Evolutionary conservation across 768 basidiomycete genomes (phyloP), one percentile per base, ranked within the genome.

Genomic region (Lactifluus echinatus): DNA sequence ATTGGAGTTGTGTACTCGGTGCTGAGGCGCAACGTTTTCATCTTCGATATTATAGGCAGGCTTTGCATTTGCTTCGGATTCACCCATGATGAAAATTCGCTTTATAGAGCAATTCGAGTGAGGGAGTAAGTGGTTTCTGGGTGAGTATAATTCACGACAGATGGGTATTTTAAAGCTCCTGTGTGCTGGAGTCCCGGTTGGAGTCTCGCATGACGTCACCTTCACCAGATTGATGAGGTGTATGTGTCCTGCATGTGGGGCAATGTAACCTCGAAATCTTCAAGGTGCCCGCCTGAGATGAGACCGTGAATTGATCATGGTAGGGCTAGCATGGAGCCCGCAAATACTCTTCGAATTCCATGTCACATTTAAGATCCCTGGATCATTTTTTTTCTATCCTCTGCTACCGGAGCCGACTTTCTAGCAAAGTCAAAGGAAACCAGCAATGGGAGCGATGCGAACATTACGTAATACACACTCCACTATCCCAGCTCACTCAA

Each of bases 1-100:
- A 26, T 72, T 70, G n/a, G 72, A 64, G 33, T 70, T 64, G 68
- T 84, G 82, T 43, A 76, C 61, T 52, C 73, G 79, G 66, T 80
- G 74, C 48, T 63, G 55, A 2, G 75, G 75, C 8, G 64, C n/a
- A n/a, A 49, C 49, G 45, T 34, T 55, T 29, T 26, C 21, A 3
- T 23, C n/a, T n/a, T n/a, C 17, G 8, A 39, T 31, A 26, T 15
- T 12, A 15, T 57, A 45, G 47, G 17, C 10, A 15, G 6, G 19
- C 14, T 21, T 23, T 44, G 47, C 15, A 24, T 47, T 29, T 0
- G 23, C 0, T 2, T 17, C n/a, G 8, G 19, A 34, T 53, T 11
- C 36, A 17, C 31, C 39, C 54, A 55, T 55, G 54, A 24, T 55
- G 36, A 12, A 31, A 23, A 37, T 37, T 46, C 11, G 12, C 28